Evolutionary conservation across 208 protist genomes (phyloP).

Genomic region (Leishmania arabica): DNA sequence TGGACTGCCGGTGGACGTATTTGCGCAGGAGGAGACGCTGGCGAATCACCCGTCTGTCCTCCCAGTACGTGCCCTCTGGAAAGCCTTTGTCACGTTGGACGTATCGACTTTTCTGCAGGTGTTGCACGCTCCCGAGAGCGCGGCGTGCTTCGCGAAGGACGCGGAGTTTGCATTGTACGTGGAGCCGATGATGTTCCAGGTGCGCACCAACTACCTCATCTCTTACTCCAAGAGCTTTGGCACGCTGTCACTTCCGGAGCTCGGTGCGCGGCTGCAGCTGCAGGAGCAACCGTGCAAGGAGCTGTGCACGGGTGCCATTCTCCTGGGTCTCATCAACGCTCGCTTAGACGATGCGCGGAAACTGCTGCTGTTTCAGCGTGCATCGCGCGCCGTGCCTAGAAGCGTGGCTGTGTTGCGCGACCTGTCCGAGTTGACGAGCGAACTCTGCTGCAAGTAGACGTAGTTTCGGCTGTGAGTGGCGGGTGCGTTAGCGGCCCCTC

Average conservation of each 20-base stretch:
- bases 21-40: constrained; percentile 46
- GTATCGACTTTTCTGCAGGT: constrained; percentile 89
- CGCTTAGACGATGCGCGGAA: constrained; percentile 36
- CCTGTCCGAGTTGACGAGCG: constrained; percentile 17
- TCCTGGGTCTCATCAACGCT: constrained; percentile 85
- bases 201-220: constrained; percentile 92
- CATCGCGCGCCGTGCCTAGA: constrained; percentile 12
- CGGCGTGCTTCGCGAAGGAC: constrained; percentile 81
- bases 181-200: constrained; percentile 87
- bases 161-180: constrained; percentile 91
- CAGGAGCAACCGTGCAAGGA: constrained; percentile 75
- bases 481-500: background rate
- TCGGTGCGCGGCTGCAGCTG: constrained; percentile 82
- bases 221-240: constrained; percentile 92
- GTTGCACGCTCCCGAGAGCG: constrained; percentile 55
- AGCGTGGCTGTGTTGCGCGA: constrained; percentile 7
- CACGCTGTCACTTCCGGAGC: constrained; percentile 38
- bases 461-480: background rate
- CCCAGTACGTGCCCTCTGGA: constrained; percentile 41
- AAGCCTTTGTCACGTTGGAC: constrained; percentile 39
- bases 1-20: constrained; percentile 36
- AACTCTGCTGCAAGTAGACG: constrained; percentile 14
- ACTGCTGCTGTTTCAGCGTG: constrained; percentile 36
- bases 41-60: constrained; percentile 26
- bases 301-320: constrained; percentile 92